phyloP scores from a whole-genome alignment of 805 yeast genomes.

The Pichia manshurica region DNA sequence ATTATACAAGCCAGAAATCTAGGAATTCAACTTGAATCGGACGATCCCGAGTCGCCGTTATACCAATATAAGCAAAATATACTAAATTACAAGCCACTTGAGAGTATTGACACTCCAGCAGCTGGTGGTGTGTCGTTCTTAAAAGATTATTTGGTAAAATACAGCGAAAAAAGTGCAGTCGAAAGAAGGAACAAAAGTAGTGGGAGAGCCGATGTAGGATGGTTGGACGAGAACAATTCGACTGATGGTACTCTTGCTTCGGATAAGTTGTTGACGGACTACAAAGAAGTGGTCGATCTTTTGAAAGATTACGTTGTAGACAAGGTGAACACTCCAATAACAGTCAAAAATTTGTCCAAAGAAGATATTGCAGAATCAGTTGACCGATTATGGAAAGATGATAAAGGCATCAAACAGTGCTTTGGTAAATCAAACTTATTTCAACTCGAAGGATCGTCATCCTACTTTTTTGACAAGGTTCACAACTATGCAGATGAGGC shows the following conservation, averaged over 20 bases:
- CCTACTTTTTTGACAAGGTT: constrained; percentile 75
- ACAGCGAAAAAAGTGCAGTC: constrained; percentile 48
- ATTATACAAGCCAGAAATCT: constrained; percentile 69
- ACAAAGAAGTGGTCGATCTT: constrained; percentile 13
- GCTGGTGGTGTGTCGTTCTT: constrained; percentile 64
- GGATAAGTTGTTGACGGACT: constrained; percentile 12
- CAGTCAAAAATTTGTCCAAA: constrained; percentile 25
- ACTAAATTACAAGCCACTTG: constrained; percentile 52
- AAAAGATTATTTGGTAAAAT: constrained; percentile 57
- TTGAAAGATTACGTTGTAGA: constrained; percentile 18
- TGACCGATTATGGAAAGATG: constrained; percentile 59
- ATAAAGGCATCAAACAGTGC: constrained; percentile 58
- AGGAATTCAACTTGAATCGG: constrained; percentile 62
- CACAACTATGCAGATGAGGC: constrained; percentile 53
- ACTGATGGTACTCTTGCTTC: constrained; percentile 8
- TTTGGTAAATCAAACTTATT: constrained; percentile 63
- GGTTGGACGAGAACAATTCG: constrained; percentile 21
- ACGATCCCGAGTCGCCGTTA: constrained; percentile 44
- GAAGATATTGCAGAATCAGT: constrained; percentile 69
- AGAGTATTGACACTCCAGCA: constrained; percentile 54
- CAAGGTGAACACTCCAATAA: constrained; percentile 9
- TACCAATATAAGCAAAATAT: constrained; percentile 43
- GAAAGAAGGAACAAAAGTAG: constrained; percentile 50
- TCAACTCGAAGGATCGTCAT: constrained; percentile 79
- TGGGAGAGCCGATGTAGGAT: constrained; percentile 40